A percentile compares a stretch with the other conserved stretches of the same genome.
phyloP scores from a whole-genome alignment of 129 eudicot genomes.

The Logfia minima region DNA sequence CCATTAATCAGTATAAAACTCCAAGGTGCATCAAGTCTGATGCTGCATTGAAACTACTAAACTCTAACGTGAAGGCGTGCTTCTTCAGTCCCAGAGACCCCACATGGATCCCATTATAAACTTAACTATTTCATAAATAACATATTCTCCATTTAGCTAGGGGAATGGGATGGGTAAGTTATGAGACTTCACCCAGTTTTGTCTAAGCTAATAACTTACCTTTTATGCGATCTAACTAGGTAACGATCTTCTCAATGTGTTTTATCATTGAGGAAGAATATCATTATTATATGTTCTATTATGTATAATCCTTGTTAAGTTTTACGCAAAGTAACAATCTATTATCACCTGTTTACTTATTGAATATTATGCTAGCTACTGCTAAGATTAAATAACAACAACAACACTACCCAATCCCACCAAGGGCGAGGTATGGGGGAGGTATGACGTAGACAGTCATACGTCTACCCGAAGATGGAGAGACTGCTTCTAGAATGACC shows the following conservation, averaged over 20 bases:
- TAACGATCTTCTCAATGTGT: slow-evolving; percentile 15
- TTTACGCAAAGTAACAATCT: slow-evolving; percentile 13
- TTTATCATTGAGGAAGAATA: slow-evolving; percentile 3
- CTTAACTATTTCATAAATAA: slow-evolving; percentile 3
- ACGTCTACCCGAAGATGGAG: no score
- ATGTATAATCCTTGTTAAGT: slow-evolving; percentile 13
- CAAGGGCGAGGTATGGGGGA: no score
- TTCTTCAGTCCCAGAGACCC: slow-evolving; percentile 80
- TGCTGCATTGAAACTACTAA: slow-evolving; percentile 66
- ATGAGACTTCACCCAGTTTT: slow-evolving; percentile 30
- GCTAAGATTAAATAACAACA: neutral
- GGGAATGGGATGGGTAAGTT: slow-evolving; percentile 20
- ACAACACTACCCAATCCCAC: no score
- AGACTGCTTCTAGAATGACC: no score
- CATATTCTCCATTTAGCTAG: slow-evolving; percentile 17
- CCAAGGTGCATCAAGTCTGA: slow-evolving; percentile 80
- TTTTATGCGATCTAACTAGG: slow-evolving; percentile 10
- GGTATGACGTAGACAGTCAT: no score
- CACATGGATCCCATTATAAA: slow-evolving; percentile 56
- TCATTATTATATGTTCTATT: slow-evolving; percentile 16
- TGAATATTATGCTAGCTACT: no score
- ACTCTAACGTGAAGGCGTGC: slow-evolving; percentile 56
- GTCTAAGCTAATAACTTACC: slow-evolving; percentile 29
- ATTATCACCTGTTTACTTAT: slow-evolving; percentile 12
- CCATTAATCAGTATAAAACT: slow-evolving; percentile 88